Base-by-base conservation (phyloP, 2,329 filamentous ascomycete species). In the Alternaria metachromatica region DNA sequence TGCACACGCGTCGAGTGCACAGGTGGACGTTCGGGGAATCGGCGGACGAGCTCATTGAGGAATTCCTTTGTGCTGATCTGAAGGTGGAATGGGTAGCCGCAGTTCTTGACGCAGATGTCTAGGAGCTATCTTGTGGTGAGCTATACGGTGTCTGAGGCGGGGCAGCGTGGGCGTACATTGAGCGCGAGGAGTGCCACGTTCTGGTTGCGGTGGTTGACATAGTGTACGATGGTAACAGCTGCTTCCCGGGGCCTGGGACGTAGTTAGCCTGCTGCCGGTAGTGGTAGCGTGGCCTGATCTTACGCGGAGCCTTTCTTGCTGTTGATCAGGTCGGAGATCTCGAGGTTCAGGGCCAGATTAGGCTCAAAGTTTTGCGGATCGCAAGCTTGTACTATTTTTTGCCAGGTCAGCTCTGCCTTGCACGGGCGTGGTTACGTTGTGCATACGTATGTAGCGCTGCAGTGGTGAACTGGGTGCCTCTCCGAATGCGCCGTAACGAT, bases 21-120 rank as follows among this genome's bases (percentile, higher is more conserved):
- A 2, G 95, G 94, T 49, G 96, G 96, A 23, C 95, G 88, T 82
- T 99, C 96, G 51, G 96, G 96, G 76, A 99, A 99, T 70, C 96
- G 89, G 71, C 96, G 90, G 65, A 99, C 96, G 64, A 99, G 89
- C 84, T 99, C 96, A 82, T 99, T 99, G 74, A 99, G 89, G 75
- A 99, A 99, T 77, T 99, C 96, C 81, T 99, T 99, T 71, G 96
- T 98, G 81, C 92, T 94, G 78, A 99, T 97, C 82, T 99, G 96
- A 62, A 99, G 89, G 78, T 99, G 96, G 82, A 99, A 99, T 1
- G 96, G 94, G 80, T 99, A 99, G 74, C 96, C 96, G 86, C 96
- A 99, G 84, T 99, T 99, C 86, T 99, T 99, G 82, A 98, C 96
- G 82, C 96, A 98, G 68, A 98, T 98, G 80, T 99, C 96, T 78